Conservation (phyloP, 1,284 basidiomycete species). For the Fomitopsis schrenkii region DNA sequence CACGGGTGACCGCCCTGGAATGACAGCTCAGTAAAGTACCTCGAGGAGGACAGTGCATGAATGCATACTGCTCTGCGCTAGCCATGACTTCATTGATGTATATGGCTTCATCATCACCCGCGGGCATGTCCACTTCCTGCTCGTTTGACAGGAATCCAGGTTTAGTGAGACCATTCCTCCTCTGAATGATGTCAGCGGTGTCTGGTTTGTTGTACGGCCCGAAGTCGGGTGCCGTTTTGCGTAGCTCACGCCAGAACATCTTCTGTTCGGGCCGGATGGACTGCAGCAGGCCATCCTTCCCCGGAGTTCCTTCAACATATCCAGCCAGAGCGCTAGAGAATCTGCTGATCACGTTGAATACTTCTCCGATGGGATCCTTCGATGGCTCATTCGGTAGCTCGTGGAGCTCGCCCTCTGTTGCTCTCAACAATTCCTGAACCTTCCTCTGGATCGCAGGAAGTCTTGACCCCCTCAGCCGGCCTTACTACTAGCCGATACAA, state of each 20-base stretch:
- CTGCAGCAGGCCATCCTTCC: conserved; percentile 48
- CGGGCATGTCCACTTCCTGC: conserved; percentile 9
- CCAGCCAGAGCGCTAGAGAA: conserved; percentile 43
- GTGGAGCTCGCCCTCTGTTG: conserved; percentile 32
- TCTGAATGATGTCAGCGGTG: conserved; percentile 8
- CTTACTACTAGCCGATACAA: background rate
- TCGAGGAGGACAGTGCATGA: background rate
- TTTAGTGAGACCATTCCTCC: background rate
- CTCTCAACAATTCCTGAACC: conserved; percentile 39
- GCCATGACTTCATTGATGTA: conserved; percentile 55
- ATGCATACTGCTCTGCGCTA: conserved; percentile 39
- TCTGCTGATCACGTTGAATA: conserved; percentile 40
- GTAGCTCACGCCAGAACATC: conserved; percentile 43
- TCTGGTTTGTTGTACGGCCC: conserved; percentile 25
- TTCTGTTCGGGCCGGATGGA: conserved; percentile 45
- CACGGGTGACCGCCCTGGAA: conserved; percentile 58
- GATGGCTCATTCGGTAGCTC: conserved; percentile 51
- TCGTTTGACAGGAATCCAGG: conserved; percentile 42
- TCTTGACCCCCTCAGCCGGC: conserved; percentile 29
- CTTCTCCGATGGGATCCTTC: conserved; percentile 49
- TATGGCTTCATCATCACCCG: conserved; percentile 27
- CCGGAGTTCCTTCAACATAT: conserved; percentile 49
- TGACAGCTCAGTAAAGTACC: background rate
- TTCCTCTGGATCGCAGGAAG: conserved; percentile 58
- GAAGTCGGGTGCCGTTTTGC: conserved; percentile 48